Conservation (phyloP, 1,284 basidiomycete genomes). For the Puccinia polysora region DNA sequence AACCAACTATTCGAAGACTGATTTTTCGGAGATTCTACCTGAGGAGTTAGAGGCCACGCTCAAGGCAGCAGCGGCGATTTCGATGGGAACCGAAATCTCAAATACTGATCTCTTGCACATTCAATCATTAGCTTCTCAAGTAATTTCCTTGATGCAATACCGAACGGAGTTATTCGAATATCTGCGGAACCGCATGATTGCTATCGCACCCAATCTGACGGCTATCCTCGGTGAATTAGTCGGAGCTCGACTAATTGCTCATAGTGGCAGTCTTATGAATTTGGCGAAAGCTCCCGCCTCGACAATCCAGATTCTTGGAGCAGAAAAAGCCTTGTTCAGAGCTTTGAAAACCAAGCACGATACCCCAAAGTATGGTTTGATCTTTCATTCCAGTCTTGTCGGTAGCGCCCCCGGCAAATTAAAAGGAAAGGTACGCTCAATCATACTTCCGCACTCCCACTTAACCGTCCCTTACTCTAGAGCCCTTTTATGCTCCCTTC, state of each 20-base stretch:
- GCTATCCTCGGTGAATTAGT: constrained; percentile 94
- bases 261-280: constrained; percentile 88
- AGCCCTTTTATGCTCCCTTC: not conserved
- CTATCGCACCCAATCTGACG: constrained; percentile 93
- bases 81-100: constrained; percentile 98
- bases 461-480: not conserved
- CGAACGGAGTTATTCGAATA: constrained; percentile 89
- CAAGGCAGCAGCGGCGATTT: constrained; percentile 88
- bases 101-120: constrained; percentile 93
- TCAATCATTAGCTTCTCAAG: constrained; percentile 89
- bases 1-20: constrained; percentile 79
- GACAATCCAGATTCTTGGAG: constrained; percentile 95
- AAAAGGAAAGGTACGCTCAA: constrained; percentile 76
- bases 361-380: constrained; percentile 95
- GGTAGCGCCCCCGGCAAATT: constrained; percentile 96
- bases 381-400: constrained; percentile 88
- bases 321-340: constrained; percentile 96
- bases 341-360: constrained; percentile 98
- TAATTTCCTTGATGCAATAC: constrained; percentile 91
- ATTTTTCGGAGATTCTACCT: constrained; percentile 82
- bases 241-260: constrained; percentile 89
- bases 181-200: constrained; percentile 91
- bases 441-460: constrained; percentile 1
- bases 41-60: constrained; percentile 88
- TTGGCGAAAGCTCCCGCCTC: constrained; percentile 95